phyloP scores from a whole-genome alignment of 2,329 filamentous ascomycete species.

The Zarea fungicola region DNA sequence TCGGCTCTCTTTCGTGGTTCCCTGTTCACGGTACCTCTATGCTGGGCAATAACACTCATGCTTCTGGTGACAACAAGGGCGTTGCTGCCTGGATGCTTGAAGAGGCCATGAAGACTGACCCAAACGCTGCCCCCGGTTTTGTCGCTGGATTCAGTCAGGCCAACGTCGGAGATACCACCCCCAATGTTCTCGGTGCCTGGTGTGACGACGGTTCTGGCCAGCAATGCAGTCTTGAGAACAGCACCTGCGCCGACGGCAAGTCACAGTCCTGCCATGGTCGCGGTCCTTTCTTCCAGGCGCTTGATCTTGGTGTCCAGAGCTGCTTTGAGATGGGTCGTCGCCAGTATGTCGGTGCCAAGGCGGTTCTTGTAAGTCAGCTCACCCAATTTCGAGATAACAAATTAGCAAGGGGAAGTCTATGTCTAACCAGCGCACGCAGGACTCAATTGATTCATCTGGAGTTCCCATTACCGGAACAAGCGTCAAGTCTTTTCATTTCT shows the following conservation, averaged over 20 bases:
- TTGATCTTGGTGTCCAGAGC: constrained; percentile 67
- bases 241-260: constrained; percentile 70
- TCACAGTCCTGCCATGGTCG: constrained; percentile 68
- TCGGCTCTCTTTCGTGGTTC: constrained; percentile 85
- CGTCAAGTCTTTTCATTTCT: constrained; percentile 81
- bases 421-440: constrained; percentile 36
- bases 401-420: too few relatives aligned
- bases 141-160: constrained; percentile 91
- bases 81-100: constrained; percentile 85
- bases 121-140: constrained; percentile 59
- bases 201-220: constrained; percentile 78
- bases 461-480: constrained; percentile 55
- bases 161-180: constrained; percentile 85
- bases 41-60: constrained; percentile 84
- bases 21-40: constrained; percentile 88
- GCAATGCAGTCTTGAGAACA: constrained; percentile 71
- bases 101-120: constrained; percentile 52
- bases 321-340: constrained; percentile 71
- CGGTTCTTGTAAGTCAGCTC: constrained; percentile 30
- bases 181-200: constrained; percentile 81
- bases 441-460: constrained; percentile 40
- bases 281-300: constrained; percentile 61
- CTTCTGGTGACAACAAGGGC: constrained; percentile 92
- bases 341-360: constrained; percentile 58
- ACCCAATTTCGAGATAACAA: not conserved